Conservation (phyloP, 331 rosid species). For the Ulmus americana region DNA sequence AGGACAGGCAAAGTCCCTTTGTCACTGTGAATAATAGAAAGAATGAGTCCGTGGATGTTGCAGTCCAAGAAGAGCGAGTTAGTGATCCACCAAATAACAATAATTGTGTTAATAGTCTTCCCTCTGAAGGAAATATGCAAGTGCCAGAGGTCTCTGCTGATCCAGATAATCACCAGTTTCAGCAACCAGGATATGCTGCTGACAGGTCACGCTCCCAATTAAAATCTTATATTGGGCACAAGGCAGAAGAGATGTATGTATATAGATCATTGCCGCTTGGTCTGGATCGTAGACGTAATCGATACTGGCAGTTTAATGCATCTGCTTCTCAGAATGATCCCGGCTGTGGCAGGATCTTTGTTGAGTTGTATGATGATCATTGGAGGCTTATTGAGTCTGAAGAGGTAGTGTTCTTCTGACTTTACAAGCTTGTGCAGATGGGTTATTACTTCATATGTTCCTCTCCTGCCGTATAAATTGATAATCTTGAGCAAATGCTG, state of each 20-base stretch:
- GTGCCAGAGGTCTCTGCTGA: constrained; percentile 39
- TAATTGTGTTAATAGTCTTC: constrained; percentile 26
- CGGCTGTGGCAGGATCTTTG: constrained; percentile 73
- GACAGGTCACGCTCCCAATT: constrained; percentile 53
- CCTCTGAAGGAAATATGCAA: constrained; percentile 37
- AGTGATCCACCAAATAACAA: constrained; percentile 28
- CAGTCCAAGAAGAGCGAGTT: constrained; percentile 28
- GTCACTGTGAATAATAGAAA: constrained; percentile 24
- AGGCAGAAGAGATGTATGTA: constrained; percentile 60
- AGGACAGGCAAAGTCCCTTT: constrained; percentile 34
- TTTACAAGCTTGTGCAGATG: constrained; percentile 2
- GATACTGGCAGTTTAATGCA: constrained; percentile 66
- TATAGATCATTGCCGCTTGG: constrained; percentile 71
- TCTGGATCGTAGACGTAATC: constrained; percentile 62
- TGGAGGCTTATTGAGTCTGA: constrained; percentile 76
- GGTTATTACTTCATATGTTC: constrained; percentile 11
- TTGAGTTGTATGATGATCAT: constrained; percentile 52
- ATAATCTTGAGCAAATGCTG: not conserved
- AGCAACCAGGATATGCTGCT: constrained; percentile 40
- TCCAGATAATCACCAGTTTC: constrained; percentile 37
- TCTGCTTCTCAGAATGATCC: constrained; percentile 66
- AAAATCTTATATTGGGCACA: constrained; percentile 51
- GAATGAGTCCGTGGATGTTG: constrained; percentile 24
- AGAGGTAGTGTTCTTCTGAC: constrained; percentile 41
- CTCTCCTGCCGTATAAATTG: not conserved